Base-by-base conservation (phyloP, 2,329 filamentous ascomycete genomes). In the Ceratocystis destructans region DNA sequence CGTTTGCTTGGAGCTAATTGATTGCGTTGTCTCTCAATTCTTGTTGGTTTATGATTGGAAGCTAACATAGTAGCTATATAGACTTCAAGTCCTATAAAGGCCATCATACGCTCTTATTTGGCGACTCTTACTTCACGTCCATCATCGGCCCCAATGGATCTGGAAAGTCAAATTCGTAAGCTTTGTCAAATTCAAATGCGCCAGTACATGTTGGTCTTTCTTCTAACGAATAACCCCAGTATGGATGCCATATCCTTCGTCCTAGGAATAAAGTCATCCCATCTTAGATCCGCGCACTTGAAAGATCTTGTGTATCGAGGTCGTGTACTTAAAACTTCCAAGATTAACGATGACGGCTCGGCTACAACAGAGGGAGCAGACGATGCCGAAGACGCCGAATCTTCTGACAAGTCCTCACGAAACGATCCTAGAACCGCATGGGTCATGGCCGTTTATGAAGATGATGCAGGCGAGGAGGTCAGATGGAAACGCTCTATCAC, bases 221-320 rank as follows among this genome's bases (percentile, higher is more conserved):
- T 17, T 33, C 62, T 44, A 62, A 62, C 31, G 33, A 22, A 67
- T 48, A 61, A 31, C 37, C 66, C 25, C 72, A 95, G 90, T 68
- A 99, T 99, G 94, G 94, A 99, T 75, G 94, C 94, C 71, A 99
- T 99, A 71, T 99, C 94, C 70, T 99, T 99, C 77, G 94, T 99
- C 68, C 84, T 99, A 67, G 94, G 94, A 70, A 97, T 99, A 76
- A 96, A 97, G 75, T 99, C 94, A 2, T 95, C 93, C n/a, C 93
- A 97, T 75, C 81, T 99, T 65, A 90, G 94, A 72, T 99, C 95
- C 2, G 86, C 90, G 45, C 91, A 97, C 72, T 84, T 99, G 28
- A 90, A 90, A 76, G 94, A 99, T 74, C 83, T 99, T 45, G 90
- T 99, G 65, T 99, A 99, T 75, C 92, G 94, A 70, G 95, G 94